Evolutionary conservation across 1,284 basidiomycete species (phyloP).

Genomic region (Austropuccinia psidii): DNA sequence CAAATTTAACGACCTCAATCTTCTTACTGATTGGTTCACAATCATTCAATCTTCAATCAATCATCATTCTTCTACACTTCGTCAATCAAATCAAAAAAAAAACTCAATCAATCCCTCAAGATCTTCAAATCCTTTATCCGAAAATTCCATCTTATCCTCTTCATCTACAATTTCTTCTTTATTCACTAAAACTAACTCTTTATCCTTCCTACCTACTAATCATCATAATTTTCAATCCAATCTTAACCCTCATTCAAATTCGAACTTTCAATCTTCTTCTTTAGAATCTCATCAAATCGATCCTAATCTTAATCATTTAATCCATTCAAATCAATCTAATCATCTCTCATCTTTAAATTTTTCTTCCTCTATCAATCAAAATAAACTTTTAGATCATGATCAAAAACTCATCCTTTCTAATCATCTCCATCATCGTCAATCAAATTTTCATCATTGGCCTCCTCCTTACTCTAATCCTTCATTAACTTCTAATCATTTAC

Average conservation of each 20-base stretch:
- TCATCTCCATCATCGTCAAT: not conserved
- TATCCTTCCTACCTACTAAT: too few relatives aligned
- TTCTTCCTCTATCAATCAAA: too few relatives aligned
- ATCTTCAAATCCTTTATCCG: not conserved
- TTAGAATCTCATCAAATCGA: too few relatives aligned
- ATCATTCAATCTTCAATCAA: conserved; percentile 65
- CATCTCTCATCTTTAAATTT: not conserved
- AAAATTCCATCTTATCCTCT: too few relatives aligned
- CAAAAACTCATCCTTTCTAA: not conserved
- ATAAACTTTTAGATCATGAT: too few relatives aligned
- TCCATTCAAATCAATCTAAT: not conserved
- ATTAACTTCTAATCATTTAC: conserved; percentile 38
- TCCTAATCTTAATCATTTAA: not conserved
- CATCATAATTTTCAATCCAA: too few relatives aligned
- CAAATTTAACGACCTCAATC: conserved; percentile 81
- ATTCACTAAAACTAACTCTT: too few relatives aligned
- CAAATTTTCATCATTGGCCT: not conserved
- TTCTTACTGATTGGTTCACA: conserved; percentile 74
- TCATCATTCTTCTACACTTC: conserved; percentile 46
- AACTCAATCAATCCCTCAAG: not conserved
- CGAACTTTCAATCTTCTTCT: too few relatives aligned
- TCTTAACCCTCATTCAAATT: too few relatives aligned
- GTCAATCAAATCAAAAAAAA: not conserved
- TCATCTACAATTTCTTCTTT: too few relatives aligned
- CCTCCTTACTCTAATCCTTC: not conserved